A percentile compares a stretch with the other conserved stretches of the same genome.
phyloP scores from a whole-genome alignment of 2,329 filamentous ascomycete genomes.

The Fusarium buharicum region DNA sequence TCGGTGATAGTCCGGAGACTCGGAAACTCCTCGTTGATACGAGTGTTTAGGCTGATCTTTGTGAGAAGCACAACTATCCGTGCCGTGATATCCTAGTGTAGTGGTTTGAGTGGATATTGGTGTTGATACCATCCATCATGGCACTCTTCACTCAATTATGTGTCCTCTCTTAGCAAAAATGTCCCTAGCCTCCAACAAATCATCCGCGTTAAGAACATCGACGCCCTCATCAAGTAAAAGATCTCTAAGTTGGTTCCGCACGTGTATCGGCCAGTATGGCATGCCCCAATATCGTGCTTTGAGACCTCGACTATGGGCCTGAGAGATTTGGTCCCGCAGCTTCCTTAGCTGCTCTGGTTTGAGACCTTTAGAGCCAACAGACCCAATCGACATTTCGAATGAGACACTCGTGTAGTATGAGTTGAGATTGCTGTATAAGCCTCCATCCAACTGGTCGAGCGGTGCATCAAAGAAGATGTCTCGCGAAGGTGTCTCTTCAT shows the following conservation, averaged over 20 bases:
- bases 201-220: constrained; percentile 71
- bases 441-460: constrained; percentile 54
- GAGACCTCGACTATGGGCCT: constrained; percentile 64
- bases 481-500: constrained; percentile 48
- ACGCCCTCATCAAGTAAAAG: constrained; percentile 65
- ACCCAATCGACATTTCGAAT: constrained; percentile 65
- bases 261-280: constrained; percentile 65
- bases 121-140: constrained; percentile 1
- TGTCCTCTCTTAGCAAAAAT: constrained; percentile 16
- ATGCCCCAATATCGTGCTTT: constrained; percentile 70
- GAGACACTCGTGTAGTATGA: constrained; percentile 74
- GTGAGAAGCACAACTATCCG: constrained; percentile 8
- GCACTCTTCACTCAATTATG: constrained; percentile 1
- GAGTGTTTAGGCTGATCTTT: constrained; percentile 5
- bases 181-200: constrained; percentile 56
- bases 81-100: neutral
- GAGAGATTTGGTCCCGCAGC: constrained; percentile 57
- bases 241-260: constrained; percentile 67
- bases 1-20: constrained; percentile 48
- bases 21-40: constrained; percentile 28
- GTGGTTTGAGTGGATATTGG: neutral
- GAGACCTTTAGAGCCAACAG: constrained; percentile 58
- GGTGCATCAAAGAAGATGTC: constrained; percentile 76
- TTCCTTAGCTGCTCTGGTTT: constrained; percentile 55
- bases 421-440: constrained; percentile 62